Evolutionary conservation across 1,139 yeast genomes (phyloP).

Genomic region (Schizosaccharomyces versatilis): DNA sequence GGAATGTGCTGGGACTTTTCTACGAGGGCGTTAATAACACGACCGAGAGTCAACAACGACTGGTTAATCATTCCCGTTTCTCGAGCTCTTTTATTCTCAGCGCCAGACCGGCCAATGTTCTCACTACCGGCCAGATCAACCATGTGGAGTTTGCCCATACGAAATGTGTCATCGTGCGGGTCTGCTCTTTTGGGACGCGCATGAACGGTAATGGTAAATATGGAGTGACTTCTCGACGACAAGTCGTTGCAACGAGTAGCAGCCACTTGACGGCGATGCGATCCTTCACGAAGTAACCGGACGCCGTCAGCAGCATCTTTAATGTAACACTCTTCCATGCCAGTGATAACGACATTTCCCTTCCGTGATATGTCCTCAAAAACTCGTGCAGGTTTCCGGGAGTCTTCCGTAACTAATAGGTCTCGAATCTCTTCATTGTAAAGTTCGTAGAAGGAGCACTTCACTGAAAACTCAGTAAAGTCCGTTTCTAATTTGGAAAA

Average conservation of each 20-base stretch:
- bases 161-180: constrained; percentile 17
- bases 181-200: constrained; percentile 17
- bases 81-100: constrained; percentile 52
- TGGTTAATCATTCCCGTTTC: constrained; percentile 83
- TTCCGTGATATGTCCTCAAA: constrained; percentile 23
- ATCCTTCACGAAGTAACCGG: constrained; percentile 29
- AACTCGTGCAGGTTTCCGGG: constrained; percentile 22
- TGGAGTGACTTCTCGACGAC: constrained; percentile 57
- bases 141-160: constrained; percentile 42
- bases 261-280: constrained; percentile 37
- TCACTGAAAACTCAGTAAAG: constrained; percentile 33
- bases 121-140: constrained; percentile 85
- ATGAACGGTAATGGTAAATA: constrained; percentile 42
- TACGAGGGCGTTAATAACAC: constrained; percentile 57
- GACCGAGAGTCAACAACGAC: constrained; percentile 56
- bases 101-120: constrained; percentile 59
- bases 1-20: constrained; percentile 49
- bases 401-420: constrained; percentile 23
- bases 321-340: constrained; percentile 28
- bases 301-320: constrained; percentile 24
- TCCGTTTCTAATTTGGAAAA: constrained; percentile 26
- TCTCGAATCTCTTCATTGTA: constrained; percentile 57
- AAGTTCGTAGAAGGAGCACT: constrained; percentile 47
- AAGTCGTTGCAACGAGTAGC: constrained; percentile 46
- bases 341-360: constrained; percentile 24